Evolutionary conservation across 805 yeast species (phyloP).

Genomic region (Yamadazyma takamatsuzukensis): DNA sequence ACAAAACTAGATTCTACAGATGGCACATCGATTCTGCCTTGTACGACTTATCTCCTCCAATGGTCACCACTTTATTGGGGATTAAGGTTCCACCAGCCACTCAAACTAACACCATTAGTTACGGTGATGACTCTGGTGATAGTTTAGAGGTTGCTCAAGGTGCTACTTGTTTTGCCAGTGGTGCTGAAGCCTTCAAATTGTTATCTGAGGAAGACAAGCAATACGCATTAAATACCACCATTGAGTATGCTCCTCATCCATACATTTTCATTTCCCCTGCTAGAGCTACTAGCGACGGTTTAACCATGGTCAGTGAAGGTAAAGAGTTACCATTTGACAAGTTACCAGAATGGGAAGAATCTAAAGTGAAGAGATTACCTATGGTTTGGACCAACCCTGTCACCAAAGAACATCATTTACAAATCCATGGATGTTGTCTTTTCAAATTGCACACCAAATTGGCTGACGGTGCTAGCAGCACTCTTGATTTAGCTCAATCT

Average conservation of each 20-base stretch:
- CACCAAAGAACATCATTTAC: constrained; percentile 77
- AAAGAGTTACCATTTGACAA: constrained; percentile 64
- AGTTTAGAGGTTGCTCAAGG: constrained; percentile 70
- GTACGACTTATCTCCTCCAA: constrained; percentile 82
- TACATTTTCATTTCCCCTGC: constrained; percentile 81
- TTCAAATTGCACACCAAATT: constrained; percentile 53
- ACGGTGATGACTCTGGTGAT: constrained; percentile 56
- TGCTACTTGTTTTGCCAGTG: constrained; percentile 85
- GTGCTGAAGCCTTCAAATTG: constrained; percentile 70
- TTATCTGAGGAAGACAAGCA: constrained; percentile 69
- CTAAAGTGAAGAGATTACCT: constrained; percentile 74
- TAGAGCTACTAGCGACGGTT: constrained; percentile 79
- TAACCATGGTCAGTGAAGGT: constrained; percentile 80
- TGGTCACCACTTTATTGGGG: constrained; percentile 80
- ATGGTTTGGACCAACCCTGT: constrained; percentile 92
- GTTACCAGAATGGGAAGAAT: constrained; percentile 80
- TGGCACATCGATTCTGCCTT: constrained; percentile 94
- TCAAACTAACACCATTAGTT: constrained; percentile 61
- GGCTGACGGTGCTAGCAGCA: constrained; percentile 46
- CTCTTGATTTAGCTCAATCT: constrained; percentile 65
- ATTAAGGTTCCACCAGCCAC: constrained; percentile 70
- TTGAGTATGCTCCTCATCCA: constrained; percentile 90
- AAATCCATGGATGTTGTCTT: constrained; percentile 86
- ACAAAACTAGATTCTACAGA: constrained; percentile 79
- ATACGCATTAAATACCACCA: constrained; percentile 72